Percentiles rank a stretch among this genome's conserved stretches.
These are phyloP conservation scores for Echites panduratus DNA, from an alignment of 257 asterid genomes.

Conservation along the genomic window DNA sequence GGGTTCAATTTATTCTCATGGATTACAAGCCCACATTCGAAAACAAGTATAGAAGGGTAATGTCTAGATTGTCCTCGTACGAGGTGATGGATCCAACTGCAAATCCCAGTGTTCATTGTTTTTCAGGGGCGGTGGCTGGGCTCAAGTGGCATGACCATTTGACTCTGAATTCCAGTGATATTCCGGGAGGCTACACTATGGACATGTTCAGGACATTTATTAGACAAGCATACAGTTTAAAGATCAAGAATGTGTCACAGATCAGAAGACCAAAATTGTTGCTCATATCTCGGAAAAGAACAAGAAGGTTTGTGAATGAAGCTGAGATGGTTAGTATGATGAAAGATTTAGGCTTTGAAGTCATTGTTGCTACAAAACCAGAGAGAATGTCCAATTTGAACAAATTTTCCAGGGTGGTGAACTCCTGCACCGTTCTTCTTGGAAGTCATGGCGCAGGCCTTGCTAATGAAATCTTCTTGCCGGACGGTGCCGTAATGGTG, in stretches of 20 bases:
- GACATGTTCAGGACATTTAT: conserved; percentile 33
- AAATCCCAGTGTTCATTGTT: conserved; percentile 36
- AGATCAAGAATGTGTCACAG: conserved; percentile 26
- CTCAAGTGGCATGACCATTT: conserved; percentile 38
- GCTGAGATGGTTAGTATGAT: conserved; percentile 32
- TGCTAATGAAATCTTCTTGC: conserved; percentile 43
- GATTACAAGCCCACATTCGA: conserved; percentile 38
- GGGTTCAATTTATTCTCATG: conserved; percentile 23
- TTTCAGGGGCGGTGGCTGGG: conserved; percentile 37
- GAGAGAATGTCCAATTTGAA: conserved; percentile 25
- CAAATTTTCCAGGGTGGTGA: conserved; percentile 25
- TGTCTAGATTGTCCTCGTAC: conserved; percentile 29
- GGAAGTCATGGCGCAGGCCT: conserved; percentile 60
- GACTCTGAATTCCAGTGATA: conserved; percentile 28
- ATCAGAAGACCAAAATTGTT: conserved; percentile 28
- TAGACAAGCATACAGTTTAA: conserved; percentile 19
- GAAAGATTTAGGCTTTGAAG: conserved; percentile 37
- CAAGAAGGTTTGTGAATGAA: conserved; percentile 42
- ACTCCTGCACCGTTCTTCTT: conserved; percentile 41
- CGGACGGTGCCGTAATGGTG: conserved; percentile 37
- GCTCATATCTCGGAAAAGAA: conserved; percentile 34
- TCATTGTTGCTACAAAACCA: conserved; percentile 22
- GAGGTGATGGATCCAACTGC: conserved; percentile 32
- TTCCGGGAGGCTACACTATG: conserved; percentile 35
- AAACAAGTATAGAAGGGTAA: conserved; percentile 25